Evolutionary conservation across 768 basidiomycete species (phyloP).

Genomic region (Antrodiella citrinella): DNA sequence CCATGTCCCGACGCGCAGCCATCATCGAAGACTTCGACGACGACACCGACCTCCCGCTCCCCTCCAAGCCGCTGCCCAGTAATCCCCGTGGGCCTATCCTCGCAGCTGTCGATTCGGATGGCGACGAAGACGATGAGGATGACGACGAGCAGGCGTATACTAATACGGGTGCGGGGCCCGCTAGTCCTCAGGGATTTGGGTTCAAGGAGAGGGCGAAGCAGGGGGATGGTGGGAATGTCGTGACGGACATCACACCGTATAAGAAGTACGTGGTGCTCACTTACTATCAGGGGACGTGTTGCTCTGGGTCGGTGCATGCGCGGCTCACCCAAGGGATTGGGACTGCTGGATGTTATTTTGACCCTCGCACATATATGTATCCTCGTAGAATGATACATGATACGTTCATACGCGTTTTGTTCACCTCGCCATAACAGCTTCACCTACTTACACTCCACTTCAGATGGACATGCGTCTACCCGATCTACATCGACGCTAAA

Average conservation of each 20-base stretch:
- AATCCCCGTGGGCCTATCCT: constrained; percentile 71
- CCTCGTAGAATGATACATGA: too few species aligned
- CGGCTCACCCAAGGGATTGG: too few species aligned
- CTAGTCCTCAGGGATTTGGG: constrained; percentile 36
- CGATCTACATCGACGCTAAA: constrained; percentile 95
- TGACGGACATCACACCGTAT: constrained; percentile 75
- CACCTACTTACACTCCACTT: too few species aligned
- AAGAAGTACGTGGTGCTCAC: constrained; percentile 70
- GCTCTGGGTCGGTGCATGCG: too few species aligned
- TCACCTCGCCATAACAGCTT: too few species aligned
- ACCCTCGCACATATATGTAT: background rate
- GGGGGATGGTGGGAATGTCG: constrained; percentile 25
- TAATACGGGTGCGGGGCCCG: constrained; percentile 44
- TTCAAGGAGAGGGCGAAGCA: constrained; percentile 13
- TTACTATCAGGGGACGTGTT: too few species aligned
- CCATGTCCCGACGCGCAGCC: constrained; percentile 65
- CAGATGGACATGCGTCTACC: constrained; percentile 96
- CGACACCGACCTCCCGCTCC: constrained; percentile 85
- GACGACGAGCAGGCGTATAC: constrained; percentile 1
- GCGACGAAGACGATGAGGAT: constrained; percentile 31
- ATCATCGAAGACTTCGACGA: constrained; percentile 85
- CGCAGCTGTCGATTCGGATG: constrained; percentile 44
- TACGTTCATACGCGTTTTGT: too few species aligned
- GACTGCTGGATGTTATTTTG: too few species aligned
- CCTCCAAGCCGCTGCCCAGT: constrained; percentile 54